phyloP scores from a whole-genome alignment of 2,329 filamentous ascomycete genomes.

The Aspergillus luchuensis region DNA sequence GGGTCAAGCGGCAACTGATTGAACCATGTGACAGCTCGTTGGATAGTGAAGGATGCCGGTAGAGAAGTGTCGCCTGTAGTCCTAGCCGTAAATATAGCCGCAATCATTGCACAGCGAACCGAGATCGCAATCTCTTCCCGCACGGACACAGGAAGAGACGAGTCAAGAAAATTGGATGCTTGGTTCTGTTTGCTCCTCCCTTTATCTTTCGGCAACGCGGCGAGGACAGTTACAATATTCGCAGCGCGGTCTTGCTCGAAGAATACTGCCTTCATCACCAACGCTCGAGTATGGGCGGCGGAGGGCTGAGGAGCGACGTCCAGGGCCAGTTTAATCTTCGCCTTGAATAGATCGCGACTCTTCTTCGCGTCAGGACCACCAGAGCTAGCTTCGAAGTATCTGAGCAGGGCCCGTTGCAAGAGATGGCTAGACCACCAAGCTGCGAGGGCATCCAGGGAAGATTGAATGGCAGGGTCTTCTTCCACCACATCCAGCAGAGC shows the following conservation, averaged over 20 bases:
- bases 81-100: constrained; percentile 51
- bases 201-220: constrained; percentile 52
- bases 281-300: constrained; percentile 62
- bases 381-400: constrained; percentile 60
- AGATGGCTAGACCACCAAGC: constrained; percentile 84
- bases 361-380: constrained; percentile 47
- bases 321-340: constrained; percentile 68
- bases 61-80: constrained; percentile 33
- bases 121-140: constrained; percentile 59
- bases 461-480: constrained; percentile 80
- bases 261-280: constrained; percentile 62
- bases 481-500: constrained; percentile 80
- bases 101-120: constrained; percentile 62
- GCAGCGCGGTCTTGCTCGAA: constrained; percentile 54
- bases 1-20: constrained; percentile 46
- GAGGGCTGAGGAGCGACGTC: constrained; percentile 77
- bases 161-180: constrained; percentile 53
- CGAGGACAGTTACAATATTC: constrained; percentile 56
- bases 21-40: constrained; percentile 47
- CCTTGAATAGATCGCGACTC: constrained; percentile 47
- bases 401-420: constrained; percentile 69
- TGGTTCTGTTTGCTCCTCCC: constrained; percentile 33
- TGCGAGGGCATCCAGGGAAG: constrained; percentile 84
- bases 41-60: constrained; percentile 40
- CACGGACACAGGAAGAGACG: constrained; percentile 53